phyloP scores from a whole-genome alignment of 1,284 basidiomycete genomes.

The Cerrena zonata region DNA sequence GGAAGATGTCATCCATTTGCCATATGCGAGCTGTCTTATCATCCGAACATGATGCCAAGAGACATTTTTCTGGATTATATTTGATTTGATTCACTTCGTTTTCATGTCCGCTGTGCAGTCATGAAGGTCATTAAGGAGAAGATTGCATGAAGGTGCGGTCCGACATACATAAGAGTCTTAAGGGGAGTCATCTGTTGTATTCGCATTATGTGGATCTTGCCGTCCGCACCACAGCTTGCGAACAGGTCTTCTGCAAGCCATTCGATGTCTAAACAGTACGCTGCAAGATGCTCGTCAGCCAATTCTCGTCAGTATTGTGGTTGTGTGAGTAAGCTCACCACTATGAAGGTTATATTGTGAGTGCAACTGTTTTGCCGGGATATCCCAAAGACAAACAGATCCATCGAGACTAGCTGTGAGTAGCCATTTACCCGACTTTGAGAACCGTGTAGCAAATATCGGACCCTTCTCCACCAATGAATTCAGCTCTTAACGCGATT shows the following conservation, averaged over 20 bases:
- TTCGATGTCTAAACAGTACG: conserved; percentile 75
- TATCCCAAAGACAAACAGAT: conserved; percentile 72
- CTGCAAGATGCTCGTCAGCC: conserved; percentile 34
- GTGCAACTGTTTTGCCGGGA: conserved; percentile 54
- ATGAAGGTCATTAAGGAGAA: not conserved
- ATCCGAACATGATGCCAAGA: conserved; percentile 75
- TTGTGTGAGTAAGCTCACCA: conserved; percentile 37
- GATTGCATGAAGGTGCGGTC: not conserved
- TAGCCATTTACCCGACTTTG: conserved; percentile 62
- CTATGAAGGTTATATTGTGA: conserved; percentile 60
- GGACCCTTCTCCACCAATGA: conserved; percentile 50
- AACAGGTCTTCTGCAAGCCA: conserved; percentile 74
- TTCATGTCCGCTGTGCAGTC: conserved; percentile 54
- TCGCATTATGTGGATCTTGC: conserved; percentile 54
- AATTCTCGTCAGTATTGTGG: conserved; percentile 4
- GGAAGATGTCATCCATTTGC: conserved; percentile 45
- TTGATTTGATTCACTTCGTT: conserved; percentile 77
- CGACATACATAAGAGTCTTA: conserved; percentile 50
- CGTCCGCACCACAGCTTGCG: conserved; percentile 70
- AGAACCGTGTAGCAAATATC: conserved; percentile 71
- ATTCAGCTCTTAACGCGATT: conserved; percentile 10
- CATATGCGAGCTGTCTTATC: conserved; percentile 74
- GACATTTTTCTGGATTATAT: conserved; percentile 57
- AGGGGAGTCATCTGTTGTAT: conserved; percentile 47
- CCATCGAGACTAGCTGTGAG: conserved; percentile 70